Evolutionary conservation across 2,329 filamentous ascomycete species (phyloP).

Genomic region (Capronia epimyces): DNA sequence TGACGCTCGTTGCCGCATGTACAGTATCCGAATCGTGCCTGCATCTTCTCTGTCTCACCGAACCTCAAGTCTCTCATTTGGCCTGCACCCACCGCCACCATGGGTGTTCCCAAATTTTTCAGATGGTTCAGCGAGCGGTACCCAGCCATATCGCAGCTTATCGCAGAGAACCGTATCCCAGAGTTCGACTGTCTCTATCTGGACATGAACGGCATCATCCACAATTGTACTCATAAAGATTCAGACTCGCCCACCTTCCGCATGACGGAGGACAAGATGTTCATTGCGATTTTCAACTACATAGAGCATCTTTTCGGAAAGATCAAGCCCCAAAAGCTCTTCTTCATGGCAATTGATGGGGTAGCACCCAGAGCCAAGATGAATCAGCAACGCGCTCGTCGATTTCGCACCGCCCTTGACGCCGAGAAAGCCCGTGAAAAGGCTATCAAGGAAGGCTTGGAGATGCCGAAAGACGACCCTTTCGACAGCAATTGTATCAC

Average conservation of each 20-base stretch:
- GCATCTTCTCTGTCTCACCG: constrained; percentile 2
- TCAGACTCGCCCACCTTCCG: constrained; percentile 86
- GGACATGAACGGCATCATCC: constrained; percentile 97
- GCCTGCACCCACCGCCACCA: constrained; percentile 35
- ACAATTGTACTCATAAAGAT: constrained; percentile 98
- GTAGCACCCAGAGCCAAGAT: constrained; percentile 98
- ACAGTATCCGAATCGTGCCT: not conserved
- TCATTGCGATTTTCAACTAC: constrained; percentile 99
- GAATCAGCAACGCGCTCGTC: constrained; percentile 95
- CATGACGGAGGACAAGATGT: constrained; percentile 97
- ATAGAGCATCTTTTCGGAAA: constrained; percentile 98
- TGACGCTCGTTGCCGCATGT: not conserved
- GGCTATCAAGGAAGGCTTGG: constrained; percentile 79
- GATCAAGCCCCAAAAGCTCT: constrained; percentile 96
- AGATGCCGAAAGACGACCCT: constrained; percentile 89
- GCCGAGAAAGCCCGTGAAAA: constrained; percentile 85
- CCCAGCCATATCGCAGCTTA: constrained; percentile 95
- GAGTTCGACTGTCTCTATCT: constrained; percentile 95
- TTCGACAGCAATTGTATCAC: constrained; percentile 99
- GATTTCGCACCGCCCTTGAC: constrained; percentile 91
- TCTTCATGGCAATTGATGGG: constrained; percentile 99
- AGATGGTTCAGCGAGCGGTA: constrained; percentile 99
- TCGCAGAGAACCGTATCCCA: constrained; percentile 96
- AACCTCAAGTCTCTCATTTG: constrained; percentile 15
- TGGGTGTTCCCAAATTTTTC: constrained; percentile 84